Base-by-base conservation (phyloP, 306 rosid genomes). In the Trichosanthes truncata region DNA sequence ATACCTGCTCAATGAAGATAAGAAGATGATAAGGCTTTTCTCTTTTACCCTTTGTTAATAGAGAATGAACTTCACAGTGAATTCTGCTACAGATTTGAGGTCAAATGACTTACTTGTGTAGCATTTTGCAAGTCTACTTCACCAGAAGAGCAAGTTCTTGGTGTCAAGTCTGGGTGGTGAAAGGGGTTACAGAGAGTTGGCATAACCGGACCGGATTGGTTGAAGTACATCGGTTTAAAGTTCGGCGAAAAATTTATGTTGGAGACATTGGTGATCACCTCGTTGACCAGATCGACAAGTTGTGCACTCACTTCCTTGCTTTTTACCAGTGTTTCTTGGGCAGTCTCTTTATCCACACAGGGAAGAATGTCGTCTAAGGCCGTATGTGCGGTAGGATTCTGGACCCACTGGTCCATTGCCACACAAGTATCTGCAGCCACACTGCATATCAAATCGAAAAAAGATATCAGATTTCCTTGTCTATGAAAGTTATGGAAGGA, bases 201-300 rank as follows among this genome's bases (percentile, higher is more conserved):
- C 81, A 89, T 66, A 40, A 59, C 12, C 0, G 93, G 93, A 63
- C 93, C 97, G 14, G 97, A 91, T 76, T 91, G 93, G 83, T 91
- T 91, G 87, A 85, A 91, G 84, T 81, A 83, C 61, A 87, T 18
- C 3, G 87, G 86, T 57, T 80, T 78, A 7, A 80, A 76, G 51
- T 18, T 49, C 1, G 89, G 82, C 20, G 92, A 78, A 14, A 79
- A 53, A 26, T 91, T 48, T 20, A 60, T 52, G 82, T 91, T 91
- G 61, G 93, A 89, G 43, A 91, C 85, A 1, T 87, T 83, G 43
- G 53, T 76, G 77, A 91, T 38, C 80, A 91, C 90, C 65, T 63
- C 48, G 40, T 91, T 87, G 66, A 85, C 73, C 78, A 85, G 8
- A 71, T 78, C 78, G 7, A 76, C 89, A n/a, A 89, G 84, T 61